These are phyloP conservation scores for Centella asiatica DNA, from an alignment of 129 eudicot species.

Conservation along the genomic window DNA sequence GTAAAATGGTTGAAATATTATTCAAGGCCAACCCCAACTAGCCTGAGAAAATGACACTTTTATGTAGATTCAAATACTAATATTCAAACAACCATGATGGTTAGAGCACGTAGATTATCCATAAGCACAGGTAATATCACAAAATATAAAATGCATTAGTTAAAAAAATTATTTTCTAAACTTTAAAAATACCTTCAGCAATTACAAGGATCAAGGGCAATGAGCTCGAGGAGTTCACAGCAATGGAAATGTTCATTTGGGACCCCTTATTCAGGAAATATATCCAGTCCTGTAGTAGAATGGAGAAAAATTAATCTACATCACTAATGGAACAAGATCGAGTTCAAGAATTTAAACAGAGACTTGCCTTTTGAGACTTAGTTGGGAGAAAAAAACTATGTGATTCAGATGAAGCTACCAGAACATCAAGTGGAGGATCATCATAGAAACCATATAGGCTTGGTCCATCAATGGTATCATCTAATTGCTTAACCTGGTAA, in stretches of 20 bases:
- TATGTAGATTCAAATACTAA: no score
- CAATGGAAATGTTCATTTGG: constrained; percentile 32
- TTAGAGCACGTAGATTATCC: no score
- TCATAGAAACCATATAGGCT: constrained; percentile 37
- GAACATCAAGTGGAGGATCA: constrained; percentile 35
- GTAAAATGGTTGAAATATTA: no score
- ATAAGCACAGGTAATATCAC: neutral
- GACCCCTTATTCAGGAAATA: constrained; percentile 51
- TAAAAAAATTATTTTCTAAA: neutral
- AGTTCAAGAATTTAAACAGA: neutral
- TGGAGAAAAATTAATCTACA: neutral
- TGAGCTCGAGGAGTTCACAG: constrained; percentile 24
- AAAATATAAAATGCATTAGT: neutral
- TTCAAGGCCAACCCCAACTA: no score
- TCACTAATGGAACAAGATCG: neutral
- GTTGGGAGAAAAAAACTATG: constrained; percentile 21
- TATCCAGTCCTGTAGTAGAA: constrained; percentile 36
- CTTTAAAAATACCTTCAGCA: constrained; percentile 27
- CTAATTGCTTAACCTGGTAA: constrained; percentile 36
- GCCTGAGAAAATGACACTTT: no score
- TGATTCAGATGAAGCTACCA: constrained; percentile 30
- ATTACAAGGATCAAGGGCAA: constrained; percentile 38
- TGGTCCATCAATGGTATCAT: constrained; percentile 17
- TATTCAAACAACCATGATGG: no score
- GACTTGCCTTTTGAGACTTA: constrained; percentile 37